phyloP scores from a whole-genome alignment of 1,284 basidiomycete species.

The Ustilago tritici region DNA sequence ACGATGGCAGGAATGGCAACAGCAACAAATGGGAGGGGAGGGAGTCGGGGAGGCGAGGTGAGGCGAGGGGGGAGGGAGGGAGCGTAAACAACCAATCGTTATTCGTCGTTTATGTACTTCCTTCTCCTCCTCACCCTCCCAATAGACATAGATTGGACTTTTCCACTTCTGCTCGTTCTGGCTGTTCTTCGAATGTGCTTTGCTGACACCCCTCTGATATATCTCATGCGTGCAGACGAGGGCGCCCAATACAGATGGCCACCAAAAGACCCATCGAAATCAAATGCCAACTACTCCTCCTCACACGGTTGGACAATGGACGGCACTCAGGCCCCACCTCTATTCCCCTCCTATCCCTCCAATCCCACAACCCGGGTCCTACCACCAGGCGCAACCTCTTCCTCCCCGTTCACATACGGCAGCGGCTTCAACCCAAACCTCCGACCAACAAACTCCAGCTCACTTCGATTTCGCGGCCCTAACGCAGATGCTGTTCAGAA shows the following conservation, averaged over 20 bases:
- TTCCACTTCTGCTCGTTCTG: neutral
- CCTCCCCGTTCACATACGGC: constrained; percentile 86
- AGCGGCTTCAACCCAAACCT: constrained; percentile 71
- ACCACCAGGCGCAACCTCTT: constrained; percentile 64
- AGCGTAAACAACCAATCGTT: neutral
- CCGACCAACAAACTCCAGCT: constrained; percentile 14
- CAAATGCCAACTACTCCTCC: neutral
- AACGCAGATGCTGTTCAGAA: neutral
- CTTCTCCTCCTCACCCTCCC: neutral
- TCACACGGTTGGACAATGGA: constrained; percentile 17
- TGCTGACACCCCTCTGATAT: neutral
- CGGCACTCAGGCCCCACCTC: neutral
- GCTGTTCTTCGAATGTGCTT: neutral
- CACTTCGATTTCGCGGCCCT: constrained; percentile 1
- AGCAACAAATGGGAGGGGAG: neutral
- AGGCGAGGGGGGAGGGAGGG: neutral
- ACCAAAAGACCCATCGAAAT: constrained; percentile 71
- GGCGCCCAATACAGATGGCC: constrained; percentile 73
- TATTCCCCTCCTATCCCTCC: constrained; percentile 6
- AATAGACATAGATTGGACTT: neutral
- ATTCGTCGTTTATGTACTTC: constrained; percentile 10
- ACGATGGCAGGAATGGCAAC: neutral
- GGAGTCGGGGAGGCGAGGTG: constrained; percentile 1
- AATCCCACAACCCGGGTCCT: too few species aligned
- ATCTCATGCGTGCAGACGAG: constrained; percentile 61